Evolutionary conservation across 2,329 filamentous ascomycete genomes (phyloP), one percentile per base, ranked within the genome.

Genomic region (Fusarium anthophilum): DNA sequence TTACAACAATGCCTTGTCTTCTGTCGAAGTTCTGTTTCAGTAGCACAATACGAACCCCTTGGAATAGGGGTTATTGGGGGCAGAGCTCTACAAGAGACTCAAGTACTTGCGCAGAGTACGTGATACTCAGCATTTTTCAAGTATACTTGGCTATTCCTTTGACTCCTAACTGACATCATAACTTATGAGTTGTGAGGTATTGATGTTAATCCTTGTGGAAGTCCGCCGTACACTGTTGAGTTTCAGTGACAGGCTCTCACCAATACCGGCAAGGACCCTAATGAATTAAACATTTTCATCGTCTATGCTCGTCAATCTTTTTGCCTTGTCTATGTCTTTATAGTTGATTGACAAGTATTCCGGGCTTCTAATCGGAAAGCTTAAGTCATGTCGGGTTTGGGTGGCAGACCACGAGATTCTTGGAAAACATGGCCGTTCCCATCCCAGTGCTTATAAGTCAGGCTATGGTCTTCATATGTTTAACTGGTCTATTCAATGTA

Each of bases 121-220:
- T 11, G 6, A n/a, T 56, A 15, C 20, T 20, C n/a, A 17, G 10
- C 13, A 32, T 8, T 41, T 18, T 13, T 20, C n/a, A 11, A 12
- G 3, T 7, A 24, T 20, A n/a, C 9, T 24, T 24, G 9, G 12
- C 22, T 24, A n/a, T 4, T 14, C 14, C 6, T 3, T 51, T 51
- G 3, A 24, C 2, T 13, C 9, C 12, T 24, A 2, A 13, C 6
- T 24, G 17, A 2, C 3, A 3, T 32, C 5, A 30, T 30, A 1
- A 4, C 18, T 17, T 12, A 11, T n/a, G 15, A 15, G 10, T 30
- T 11, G 44, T 15, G 44, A 24, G 18, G 4, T 8, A 24, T 7
- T 24, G 3, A 11, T 39, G 35, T 53, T 60, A 3, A 20, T 26
- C 15, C 22, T 30, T 24, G 18, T 24, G 6, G 7, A 57, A 32